Conservation (phyloP, 2,329 filamentous ascomycete genomes). For the Zymoseptoria passerinii region DNA sequence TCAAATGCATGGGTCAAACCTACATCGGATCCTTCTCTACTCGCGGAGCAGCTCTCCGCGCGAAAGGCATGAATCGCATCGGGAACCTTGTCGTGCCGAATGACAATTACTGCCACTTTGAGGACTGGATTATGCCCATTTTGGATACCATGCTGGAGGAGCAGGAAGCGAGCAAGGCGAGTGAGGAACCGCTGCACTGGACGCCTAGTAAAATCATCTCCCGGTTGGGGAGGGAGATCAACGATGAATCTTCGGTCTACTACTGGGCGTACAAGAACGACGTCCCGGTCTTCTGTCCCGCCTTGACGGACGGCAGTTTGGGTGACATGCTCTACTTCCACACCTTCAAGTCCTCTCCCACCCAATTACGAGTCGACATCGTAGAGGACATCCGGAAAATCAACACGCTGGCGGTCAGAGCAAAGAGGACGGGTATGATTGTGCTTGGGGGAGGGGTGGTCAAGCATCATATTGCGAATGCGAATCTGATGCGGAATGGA, state of each 20-base stretch:
- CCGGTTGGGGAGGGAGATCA: conserved; percentile 85
- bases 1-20: conserved; percentile 92
- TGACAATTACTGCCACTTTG: conserved; percentile 93
- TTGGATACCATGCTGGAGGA: conserved; percentile 90
- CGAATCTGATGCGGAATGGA: conserved; percentile 93
- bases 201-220: conserved; percentile 89
- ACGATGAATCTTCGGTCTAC: conserved; percentile 82
- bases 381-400: conserved; percentile 88
- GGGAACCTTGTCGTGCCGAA: conserved; percentile 95
- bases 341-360: conserved; percentile 80
- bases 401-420: conserved; percentile 83
- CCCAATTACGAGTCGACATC: conserved; percentile 77
- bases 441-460: conserved; percentile 90
- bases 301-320: conserved; percentile 86
- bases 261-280: conserved; percentile 98
- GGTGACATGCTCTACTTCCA: conserved; percentile 99
- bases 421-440: conserved; percentile 87
- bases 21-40: conserved; percentile 84
- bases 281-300: conserved; percentile 95
- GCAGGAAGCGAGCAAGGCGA: conserved; percentile 69
- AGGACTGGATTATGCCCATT: conserved; percentile 95
- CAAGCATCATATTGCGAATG: conserved; percentile 98
- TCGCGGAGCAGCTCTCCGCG: conserved; percentile 66
- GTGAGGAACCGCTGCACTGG: conserved; percentile 67
- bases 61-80: conserved; percentile 86